Evolutionary conservation across 2,329 filamentous ascomycete genomes (phyloP), one percentile per base, ranked within the genome.

Genomic region (Cryoendolithus antarcticus): DNA sequence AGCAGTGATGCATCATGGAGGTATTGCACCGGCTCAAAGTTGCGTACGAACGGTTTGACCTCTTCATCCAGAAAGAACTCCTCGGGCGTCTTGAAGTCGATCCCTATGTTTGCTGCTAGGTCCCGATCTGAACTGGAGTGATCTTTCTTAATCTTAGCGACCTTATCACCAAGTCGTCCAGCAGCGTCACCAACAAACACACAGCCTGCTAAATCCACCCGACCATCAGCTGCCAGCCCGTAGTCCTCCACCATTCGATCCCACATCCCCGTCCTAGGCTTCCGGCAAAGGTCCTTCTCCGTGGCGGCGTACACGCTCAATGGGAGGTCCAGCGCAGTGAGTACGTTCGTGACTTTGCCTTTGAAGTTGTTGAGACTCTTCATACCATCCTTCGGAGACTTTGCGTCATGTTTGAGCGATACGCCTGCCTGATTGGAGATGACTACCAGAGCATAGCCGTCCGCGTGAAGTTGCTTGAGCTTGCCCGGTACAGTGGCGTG

Each of bases 251-350:
- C 55, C 44, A 82, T 62, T 54, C 79, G 72, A 21, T 70, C 67
- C 89, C 91, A 98, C 83, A 96, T 95, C 12, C 88, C 89, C 2
- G 68, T 70, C 30, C 88, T 71, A 4, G 91, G 91, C 62, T 98
- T 98, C 39, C 91, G 75, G 58, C 79, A 95, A 4, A 74, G 69
- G 52, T 96, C 88, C 42, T 80, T 80, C 31, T 66, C 77, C 0
- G 88, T 94, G 2, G 91, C 89, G 6, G 88, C 91, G 60, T 95
- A 95, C 13, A 96, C 58, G 2, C 73, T 79, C 9, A 83, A 69
- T 0, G 89, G 86, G 6, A 96, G 61, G 52, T 86, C 76, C 24
- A 93, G 72, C 37, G 78, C 71, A 35, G 63, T 70, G 45, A 95
- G 67, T 2, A 95, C 71, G 2, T 76, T 72, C 13, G 67, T 68